phyloP scores from a whole-genome alignment of 2,329 filamentous ascomycete genomes.

The Hymenoscyphus linearis region DNA sequence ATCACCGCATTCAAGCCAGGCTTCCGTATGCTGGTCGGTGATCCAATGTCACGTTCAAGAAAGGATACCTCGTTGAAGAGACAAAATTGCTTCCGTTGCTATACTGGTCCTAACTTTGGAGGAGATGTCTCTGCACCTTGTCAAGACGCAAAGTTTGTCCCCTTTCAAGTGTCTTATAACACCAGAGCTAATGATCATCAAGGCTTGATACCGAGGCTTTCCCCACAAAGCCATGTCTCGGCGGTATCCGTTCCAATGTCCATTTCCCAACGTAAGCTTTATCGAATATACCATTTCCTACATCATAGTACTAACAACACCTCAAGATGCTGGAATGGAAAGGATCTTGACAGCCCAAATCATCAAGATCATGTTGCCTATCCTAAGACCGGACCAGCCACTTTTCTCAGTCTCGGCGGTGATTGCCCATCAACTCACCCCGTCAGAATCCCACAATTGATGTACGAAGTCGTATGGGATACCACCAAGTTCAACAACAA shows the following conservation, averaged over 20 bases:
- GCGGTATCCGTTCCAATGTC: constrained; percentile 66
- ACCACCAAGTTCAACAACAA: constrained; percentile 37
- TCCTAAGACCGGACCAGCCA: constrained; percentile 19
- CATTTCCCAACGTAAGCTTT: constrained; percentile 63
- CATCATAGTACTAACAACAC: background rate
- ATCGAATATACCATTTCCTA: background rate
- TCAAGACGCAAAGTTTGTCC: constrained; percentile 46
- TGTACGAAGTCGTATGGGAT: constrained; percentile 46
- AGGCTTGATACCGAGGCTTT: constrained; percentile 42
- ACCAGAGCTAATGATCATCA: constrained; percentile 44
- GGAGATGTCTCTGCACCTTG: constrained; percentile 39
- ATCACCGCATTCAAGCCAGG: constrained; percentile 19
- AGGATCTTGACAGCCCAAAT: constrained; percentile 15
- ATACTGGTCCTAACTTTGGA: constrained; percentile 14
- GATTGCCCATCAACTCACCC: constrained; percentile 32
- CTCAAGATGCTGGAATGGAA: constrained; percentile 32
- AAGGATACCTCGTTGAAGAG: constrained; percentile 6
- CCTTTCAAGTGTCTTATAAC: constrained; percentile 42
- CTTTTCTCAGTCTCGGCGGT: constrained; percentile 9
- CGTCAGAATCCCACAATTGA: constrained; percentile 43
- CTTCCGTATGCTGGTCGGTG: constrained; percentile 17
- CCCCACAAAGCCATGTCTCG: constrained; percentile 47
- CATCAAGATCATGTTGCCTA: constrained; percentile 18
- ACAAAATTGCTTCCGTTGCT: constrained; percentile 14
- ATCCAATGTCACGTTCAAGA: constrained; percentile 6